A percentile compares a stretch with the other conserved stretches of the same genome.
These are phyloP conservation scores for Penicillium expansum DNA, from an alignment of 2,329 filamentous ascomycete species.

Conservation along the genomic window DNA sequence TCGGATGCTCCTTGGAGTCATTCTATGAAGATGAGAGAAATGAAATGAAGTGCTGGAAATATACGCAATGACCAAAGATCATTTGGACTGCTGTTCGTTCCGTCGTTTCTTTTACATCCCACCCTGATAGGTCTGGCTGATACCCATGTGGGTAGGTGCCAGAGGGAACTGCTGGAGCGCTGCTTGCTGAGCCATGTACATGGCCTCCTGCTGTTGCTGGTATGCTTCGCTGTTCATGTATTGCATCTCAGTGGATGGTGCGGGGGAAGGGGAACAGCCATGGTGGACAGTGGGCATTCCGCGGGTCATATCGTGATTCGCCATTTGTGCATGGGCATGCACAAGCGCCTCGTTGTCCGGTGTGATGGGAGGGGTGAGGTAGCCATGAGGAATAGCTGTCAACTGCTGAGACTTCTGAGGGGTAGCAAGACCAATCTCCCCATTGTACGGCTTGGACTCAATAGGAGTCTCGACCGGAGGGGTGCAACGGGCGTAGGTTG, in stretches of 20 bases:
- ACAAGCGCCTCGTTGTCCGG: constrained; percentile 45
- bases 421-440: constrained; percentile 43
- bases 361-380: constrained; percentile 50
- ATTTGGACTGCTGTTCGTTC: constrained; percentile 16
- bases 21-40: constrained; percentile 16
- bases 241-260: constrained; percentile 36
- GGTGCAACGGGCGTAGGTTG: constrained; percentile 44
- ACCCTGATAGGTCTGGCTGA: constrained; percentile 33
- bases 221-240: constrained; percentile 39
- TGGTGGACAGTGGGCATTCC: constrained; percentile 25
- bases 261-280: constrained; percentile 40
- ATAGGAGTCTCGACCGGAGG: constrained; percentile 40
- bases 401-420: constrained; percentile 42
- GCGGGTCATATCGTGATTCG: constrained; percentile 35
- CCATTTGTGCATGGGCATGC: constrained; percentile 31
- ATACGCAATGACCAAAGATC: constrained; percentile 22
- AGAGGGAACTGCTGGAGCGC: constrained; percentile 29
- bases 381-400: constrained; percentile 40
- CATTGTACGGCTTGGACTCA: constrained; percentile 42
- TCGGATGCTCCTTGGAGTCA: constrained; percentile 14
- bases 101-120: constrained; percentile 17
- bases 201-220: constrained; percentile 30
- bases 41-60: constrained; percentile 18
- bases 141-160: constrained; percentile 33
- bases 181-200: constrained; percentile 35